A percentile compares a stretch with the other conserved stretches of the same genome.
Evolutionary conservation across 768 basidiomycete species (phyloP).

Genomic region (Leccinum incarnatum): DNA sequence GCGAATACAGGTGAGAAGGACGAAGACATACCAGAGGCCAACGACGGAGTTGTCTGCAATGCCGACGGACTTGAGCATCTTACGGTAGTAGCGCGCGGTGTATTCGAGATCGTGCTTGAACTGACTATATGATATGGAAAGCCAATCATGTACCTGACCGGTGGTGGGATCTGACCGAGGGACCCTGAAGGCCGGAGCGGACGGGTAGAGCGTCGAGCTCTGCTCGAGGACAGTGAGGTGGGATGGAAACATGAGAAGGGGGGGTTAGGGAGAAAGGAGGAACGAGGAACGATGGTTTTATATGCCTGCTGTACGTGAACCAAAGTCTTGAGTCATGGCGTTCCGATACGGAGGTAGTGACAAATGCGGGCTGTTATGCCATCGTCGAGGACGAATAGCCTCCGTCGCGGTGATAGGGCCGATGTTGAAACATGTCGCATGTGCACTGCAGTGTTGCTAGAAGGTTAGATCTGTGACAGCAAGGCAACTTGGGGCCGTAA

Average conservation of each 20-base stretch:
- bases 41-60: conserved; percentile 59
- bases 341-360: conserved; percentile 32
- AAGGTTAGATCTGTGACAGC: conserved; percentile 30
- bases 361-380: conserved; percentile 27
- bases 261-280: conserved; percentile 4
- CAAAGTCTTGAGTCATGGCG: conserved; percentile 17
- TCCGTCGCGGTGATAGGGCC: conserved; percentile 32
- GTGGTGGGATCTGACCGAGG: conserved; percentile 47
- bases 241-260: conserved; percentile 33
- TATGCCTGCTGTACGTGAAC: conserved; percentile 30
- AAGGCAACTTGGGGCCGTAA: conserved; percentile 25
- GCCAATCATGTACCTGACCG: conserved; percentile 50
- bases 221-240: conserved; percentile 66
- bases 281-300: conserved; percentile 21
- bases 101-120: conserved; percentile 65
- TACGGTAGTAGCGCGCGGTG: conserved; percentile 63
- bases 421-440: conserved; percentile 35
- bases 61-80: conserved; percentile 42
- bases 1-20: background rate
- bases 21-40: conserved; percentile 62
- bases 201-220: conserved; percentile 48
- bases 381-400: conserved; percentile 31
- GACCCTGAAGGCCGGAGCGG: conserved; percentile 56
- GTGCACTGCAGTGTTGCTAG: conserved; percentile 31
- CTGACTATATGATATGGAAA: conserved; percentile 57